phyloP scores from a whole-genome alignment of 139 green algal species.

The Gonium pectorale region DNA sequence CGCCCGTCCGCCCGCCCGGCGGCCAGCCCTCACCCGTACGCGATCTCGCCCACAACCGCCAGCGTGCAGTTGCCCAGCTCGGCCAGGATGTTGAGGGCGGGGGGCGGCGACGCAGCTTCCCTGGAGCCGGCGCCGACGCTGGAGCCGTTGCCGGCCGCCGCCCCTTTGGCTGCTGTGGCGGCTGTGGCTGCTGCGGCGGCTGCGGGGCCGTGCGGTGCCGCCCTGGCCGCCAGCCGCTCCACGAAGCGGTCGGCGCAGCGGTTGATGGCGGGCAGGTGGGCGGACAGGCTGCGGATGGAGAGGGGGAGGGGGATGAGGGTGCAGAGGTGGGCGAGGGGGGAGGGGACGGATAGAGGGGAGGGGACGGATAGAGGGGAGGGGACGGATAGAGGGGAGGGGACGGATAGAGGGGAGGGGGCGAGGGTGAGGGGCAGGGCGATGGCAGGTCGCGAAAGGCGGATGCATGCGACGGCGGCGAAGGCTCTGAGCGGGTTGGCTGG shows the following conservation, averaged over 20 bases:
- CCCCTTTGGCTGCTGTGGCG: background rate
- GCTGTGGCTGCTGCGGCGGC: too few species aligned
- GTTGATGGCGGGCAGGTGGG: conserved; percentile 17
- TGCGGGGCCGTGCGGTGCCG: too few species aligned
- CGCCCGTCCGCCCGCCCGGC: too few species aligned
- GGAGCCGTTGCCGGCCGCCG: background rate
- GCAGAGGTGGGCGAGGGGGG: too few species aligned
- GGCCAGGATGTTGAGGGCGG: background rate
- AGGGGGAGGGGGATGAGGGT: too few species aligned
- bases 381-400: too few species aligned
- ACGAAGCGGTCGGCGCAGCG: background rate
- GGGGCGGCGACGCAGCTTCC: background rate
- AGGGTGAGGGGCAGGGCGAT: too few species aligned
- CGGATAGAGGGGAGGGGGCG: too few species aligned
- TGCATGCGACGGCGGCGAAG: too few species aligned
- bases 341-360: too few species aligned
- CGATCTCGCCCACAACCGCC: background rate
- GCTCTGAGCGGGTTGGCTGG: background rate
- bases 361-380: too few species aligned
- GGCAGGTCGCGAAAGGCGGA: too few species aligned
- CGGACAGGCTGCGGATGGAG: conserved; percentile 1
- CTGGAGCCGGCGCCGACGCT: background rate
- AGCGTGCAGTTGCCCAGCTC: background rate
- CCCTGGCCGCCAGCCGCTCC: background rate
- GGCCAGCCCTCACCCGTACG: conserved; percentile 25